These are phyloP conservation scores for Monosporozyma yasuniensis DNA, from an alignment of 805 yeast genomes.

Conservation along the genomic window DNA sequence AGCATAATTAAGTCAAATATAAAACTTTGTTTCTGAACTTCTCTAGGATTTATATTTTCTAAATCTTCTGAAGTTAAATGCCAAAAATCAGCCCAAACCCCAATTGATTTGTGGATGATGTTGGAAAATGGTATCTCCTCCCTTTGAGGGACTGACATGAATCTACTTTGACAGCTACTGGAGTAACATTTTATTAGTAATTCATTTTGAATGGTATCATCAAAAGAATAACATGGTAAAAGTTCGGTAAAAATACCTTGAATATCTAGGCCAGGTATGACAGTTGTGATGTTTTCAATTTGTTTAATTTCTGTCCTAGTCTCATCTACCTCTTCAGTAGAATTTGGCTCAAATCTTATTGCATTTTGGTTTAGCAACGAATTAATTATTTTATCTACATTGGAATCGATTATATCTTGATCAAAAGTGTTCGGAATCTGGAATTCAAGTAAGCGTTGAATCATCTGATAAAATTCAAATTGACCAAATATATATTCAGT, in stretches of 20 bases:
- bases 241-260: conserved; percentile 31
- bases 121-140: conserved; percentile 28
- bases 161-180: conserved; percentile 17
- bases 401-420: conserved; percentile 40
- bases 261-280: conserved; percentile 29
- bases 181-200: conserved; percentile 36
- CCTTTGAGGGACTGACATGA: conserved; percentile 11
- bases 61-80: conserved; percentile 47
- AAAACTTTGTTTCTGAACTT: conserved; percentile 61
- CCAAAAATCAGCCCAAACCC: conserved; percentile 65
- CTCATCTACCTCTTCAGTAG: conserved; percentile 12
- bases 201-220: conserved; percentile 33
- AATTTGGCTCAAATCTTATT: conserved; percentile 30
- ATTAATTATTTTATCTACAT: conserved; percentile 40
- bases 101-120: conserved; percentile 30
- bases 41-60: conserved; percentile 39
- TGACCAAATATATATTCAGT: conserved; percentile 42
- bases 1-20: conserved; percentile 65
- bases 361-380: conserved; percentile 38
- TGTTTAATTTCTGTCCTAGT: conserved; percentile 18
- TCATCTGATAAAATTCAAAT: conserved; percentile 45
- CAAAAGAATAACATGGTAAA: conserved; percentile 29
- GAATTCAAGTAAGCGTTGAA: conserved; percentile 42
- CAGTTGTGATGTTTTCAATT: conserved; percentile 19
- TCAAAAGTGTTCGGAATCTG: conserved; percentile 42